Percentiles rank a stretch among this genome's conserved stretches.
phyloP scores from a whole-genome alignment of 176 grass and related monocot species.

The Oryza glumipatula region DNA sequence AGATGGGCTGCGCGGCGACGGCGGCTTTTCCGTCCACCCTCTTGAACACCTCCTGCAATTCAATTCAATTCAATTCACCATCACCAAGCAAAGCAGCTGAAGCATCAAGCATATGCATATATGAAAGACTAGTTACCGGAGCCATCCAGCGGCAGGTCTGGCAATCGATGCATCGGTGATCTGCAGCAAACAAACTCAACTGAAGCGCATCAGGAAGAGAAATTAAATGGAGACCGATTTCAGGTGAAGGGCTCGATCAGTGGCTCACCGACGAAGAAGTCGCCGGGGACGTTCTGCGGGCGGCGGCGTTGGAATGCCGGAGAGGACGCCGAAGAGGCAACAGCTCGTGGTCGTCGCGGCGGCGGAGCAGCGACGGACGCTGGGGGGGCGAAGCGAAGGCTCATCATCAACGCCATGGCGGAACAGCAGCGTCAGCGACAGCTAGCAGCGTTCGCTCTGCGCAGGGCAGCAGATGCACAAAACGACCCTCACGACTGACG shows the following conservation, averaged over 20 bases:
- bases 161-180: conserved; percentile 88
- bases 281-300: conserved; percentile 62
- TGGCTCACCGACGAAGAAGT: conserved; percentile 70
- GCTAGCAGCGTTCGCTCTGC: too few relatives aligned
- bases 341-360: neutral
- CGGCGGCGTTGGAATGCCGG: conserved; percentile 34
- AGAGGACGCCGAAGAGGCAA: neutral
- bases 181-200: conserved; percentile 24
- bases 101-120: too few relatives aligned
- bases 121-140: conserved; percentile 36
- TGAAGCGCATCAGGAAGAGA: neutral
- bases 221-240: too few relatives aligned
- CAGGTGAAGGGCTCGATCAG: neutral
- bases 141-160: conserved; percentile 97
- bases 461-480: too few relatives aligned
- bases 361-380: neutral
- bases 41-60: conserved; percentile 65
- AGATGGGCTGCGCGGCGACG: conserved; percentile 64
- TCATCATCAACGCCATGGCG: conserved; percentile 14
- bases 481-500: too few relatives aligned
- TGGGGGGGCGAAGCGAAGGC: conserved; percentile 4
- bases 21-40: conserved; percentile 65
- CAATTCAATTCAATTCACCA: neutral
- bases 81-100: neutral
- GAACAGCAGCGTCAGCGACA: too few relatives aligned